Conservation (phyloP, 2,329 filamentous ascomycete genomes). For the Colletotrichum sublineola region DNA sequence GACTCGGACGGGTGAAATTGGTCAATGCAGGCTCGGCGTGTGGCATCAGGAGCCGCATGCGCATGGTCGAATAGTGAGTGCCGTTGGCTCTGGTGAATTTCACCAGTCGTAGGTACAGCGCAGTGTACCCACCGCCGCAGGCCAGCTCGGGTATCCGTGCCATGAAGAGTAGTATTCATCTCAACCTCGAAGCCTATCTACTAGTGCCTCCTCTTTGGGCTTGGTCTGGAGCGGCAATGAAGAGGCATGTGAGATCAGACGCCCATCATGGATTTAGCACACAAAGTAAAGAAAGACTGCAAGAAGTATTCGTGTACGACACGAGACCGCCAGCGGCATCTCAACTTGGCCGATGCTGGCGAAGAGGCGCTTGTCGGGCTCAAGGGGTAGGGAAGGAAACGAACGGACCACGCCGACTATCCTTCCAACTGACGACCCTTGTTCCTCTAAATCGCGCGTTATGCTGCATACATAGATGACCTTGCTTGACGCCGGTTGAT, state of each 20-base stretch:
- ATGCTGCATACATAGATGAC: neutral
- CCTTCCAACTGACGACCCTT: slow-evolving; percentile 23
- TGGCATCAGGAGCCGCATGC: slow-evolving; percentile 27
- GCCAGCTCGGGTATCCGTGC: slow-evolving; percentile 27
- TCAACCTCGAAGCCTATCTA: slow-evolving; percentile 1
- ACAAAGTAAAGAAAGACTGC: neutral
- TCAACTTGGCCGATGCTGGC: neutral
- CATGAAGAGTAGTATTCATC: neutral
- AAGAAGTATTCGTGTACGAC: slow-evolving; percentile 7
- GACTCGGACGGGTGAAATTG: slow-evolving; percentile 8
- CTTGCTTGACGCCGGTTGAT: neutral
- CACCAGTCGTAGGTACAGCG: neutral
- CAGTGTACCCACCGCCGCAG: slow-evolving; percentile 10
- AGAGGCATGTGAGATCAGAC: slow-evolving; percentile 23
- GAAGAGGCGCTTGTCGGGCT: slow-evolving; percentile 22
- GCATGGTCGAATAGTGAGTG: slow-evolving; percentile 15
- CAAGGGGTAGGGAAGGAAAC: neutral
- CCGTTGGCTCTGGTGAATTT: slow-evolving; percentile 12
- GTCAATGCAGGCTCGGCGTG: slow-evolving; percentile 19
- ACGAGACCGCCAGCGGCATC: neutral
- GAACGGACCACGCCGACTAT: slow-evolving; percentile 1
- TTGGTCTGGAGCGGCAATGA: slow-evolving; percentile 4
- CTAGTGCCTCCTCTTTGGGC: slow-evolving; percentile 15
- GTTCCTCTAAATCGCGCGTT: slow-evolving; percentile 2
- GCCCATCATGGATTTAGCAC: slow-evolving; percentile 4